These are phyloP conservation scores for Mariannaea elegans DNA, from an alignment of 2,329 filamentous ascomycete genomes.

Conservation along the genomic window DNA sequence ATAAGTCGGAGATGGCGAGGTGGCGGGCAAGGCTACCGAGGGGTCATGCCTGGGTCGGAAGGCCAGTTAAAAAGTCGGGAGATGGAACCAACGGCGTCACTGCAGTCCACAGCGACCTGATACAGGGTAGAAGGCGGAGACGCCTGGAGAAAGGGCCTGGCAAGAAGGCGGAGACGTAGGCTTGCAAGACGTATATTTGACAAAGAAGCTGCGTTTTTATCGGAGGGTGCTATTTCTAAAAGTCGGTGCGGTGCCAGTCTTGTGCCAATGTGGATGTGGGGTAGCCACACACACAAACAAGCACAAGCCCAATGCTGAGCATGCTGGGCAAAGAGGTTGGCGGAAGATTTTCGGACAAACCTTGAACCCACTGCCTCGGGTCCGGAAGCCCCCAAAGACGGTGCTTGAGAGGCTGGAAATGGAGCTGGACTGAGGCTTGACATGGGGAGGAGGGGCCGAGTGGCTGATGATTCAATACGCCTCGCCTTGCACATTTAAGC, in stretches of 20 bases:
- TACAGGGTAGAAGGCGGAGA: conserved; percentile 16
- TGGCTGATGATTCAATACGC: conserved; percentile 23
- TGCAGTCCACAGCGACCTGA: conserved; percentile 24
- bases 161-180: conserved; percentile 21
- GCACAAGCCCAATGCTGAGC: neutral
- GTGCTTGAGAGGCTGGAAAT: neutral
- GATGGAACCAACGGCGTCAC: conserved; percentile 17
- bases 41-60: conserved; percentile 50
- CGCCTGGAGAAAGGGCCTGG: neutral
- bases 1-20: conserved; percentile 42
- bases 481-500: conserved; percentile 12
- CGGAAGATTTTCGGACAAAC: conserved; percentile 44
- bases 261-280: conserved; percentile 53
- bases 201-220: conserved; percentile 49
- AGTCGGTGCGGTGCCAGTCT: conserved; percentile 51
- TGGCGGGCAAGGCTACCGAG: conserved; percentile 51
- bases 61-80: conserved; percentile 27
- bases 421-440: neutral
- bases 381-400: conserved; percentile 11
- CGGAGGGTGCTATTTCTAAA: conserved; percentile 47
- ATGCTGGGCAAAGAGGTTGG: conserved; percentile 16
- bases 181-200: conserved; percentile 32
- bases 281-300: conserved; percentile 26
- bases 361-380: conserved; percentile 17
- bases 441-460: conserved; percentile 19